Conservation (phyloP, 331 rosid genomes). For the Quercus phellos region DNA sequence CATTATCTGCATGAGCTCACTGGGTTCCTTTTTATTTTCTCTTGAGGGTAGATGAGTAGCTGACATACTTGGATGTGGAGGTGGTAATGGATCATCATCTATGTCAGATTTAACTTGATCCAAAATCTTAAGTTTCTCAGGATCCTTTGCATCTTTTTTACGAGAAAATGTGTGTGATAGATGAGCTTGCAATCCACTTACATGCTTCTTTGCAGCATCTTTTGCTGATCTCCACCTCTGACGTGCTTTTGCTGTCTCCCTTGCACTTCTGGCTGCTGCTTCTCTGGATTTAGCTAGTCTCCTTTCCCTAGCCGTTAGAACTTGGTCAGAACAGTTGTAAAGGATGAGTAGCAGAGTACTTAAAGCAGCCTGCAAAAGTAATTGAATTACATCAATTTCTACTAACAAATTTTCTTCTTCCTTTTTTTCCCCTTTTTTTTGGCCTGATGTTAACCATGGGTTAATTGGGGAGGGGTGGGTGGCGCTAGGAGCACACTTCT, state of each 20-base stretch:
- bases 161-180: slow-evolving; percentile 62
- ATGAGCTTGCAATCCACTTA: slow-evolving; percentile 77
- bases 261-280: slow-evolving; percentile 87
- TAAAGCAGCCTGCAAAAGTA: slow-evolving; percentile 87
- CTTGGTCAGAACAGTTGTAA: slow-evolving; percentile 96
- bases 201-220: slow-evolving; percentile 76
- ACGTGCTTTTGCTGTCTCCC: slow-evolving; percentile 63
- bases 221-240: slow-evolving; percentile 81
- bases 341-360: slow-evolving; percentile 83
- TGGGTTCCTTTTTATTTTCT: slow-evolving; percentile 38
- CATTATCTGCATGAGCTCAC: slow-evolving; percentile 40
- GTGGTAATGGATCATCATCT: slow-evolving; percentile 30
- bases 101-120: slow-evolving; percentile 35
- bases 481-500: background rate
- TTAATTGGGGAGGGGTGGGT: background rate
- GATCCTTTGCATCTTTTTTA: slow-evolving; percentile 31
- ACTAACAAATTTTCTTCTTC: slow-evolving; percentile 3
- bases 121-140: slow-evolving; percentile 51
- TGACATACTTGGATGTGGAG: slow-evolving; percentile 34
- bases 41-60: slow-evolving; percentile 31
- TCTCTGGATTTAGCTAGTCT: slow-evolving; percentile 77
- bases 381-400: slow-evolving; percentile 32
- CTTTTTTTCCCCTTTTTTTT: background rate
- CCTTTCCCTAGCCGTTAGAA: slow-evolving; percentile 82
- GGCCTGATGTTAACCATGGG: slow-evolving; percentile 7